Evolutionary conservation across 192 early-diverging fungal species (phyloP), one percentile per base, ranked within the genome.

Genomic region (Coemansia umbellata): DNA sequence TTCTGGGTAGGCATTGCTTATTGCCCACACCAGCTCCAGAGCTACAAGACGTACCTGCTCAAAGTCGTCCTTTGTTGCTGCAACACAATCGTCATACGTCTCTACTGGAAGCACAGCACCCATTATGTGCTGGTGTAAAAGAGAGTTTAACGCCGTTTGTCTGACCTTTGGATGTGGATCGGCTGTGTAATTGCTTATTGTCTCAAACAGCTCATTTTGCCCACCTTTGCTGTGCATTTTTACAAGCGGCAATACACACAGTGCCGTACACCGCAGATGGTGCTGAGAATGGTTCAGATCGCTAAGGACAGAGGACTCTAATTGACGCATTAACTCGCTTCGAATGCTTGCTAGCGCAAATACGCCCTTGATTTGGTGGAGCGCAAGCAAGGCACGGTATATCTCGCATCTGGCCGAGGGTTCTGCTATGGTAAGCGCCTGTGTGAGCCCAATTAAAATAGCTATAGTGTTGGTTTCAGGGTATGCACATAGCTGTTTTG

Each of bases 1-100:
- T 18, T 78, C 62, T 1, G 80, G 70, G 26, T 83, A 79, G 28
- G 76, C 53, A 15, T 69, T 71, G 58, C 80, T 78, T 27, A 85
- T 56, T 3, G 78, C 66, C 85, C 83, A 85, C 35, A 91, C 73
- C 7, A 91, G 68, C 52, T 83, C 81, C 4, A 87, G 67, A 1
- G 85, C 86, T 1, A 71, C 77, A 61, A 88, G 60, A 36, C 89
- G 82, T 21, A 91, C 86, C 48, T 88, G 81, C 62, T 89, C 85
- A 35, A 75, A 81, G 31, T 87, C 86, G 51, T 91, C 89, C 8
- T 78, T 72, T 18, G 87, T 78, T 0, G 84, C 78, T n/a, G 69
- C 60, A 17, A 87, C 84, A 19, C 79, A 81, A 4, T 84, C 76
- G 37, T 78, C 70, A 55, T 91, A 91, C 60, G 85, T 72, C 10